These are phyloP conservation scores for Zangia roseola DNA, from an alignment of 768 basidiomycete species.

Conservation along the genomic window DNA sequence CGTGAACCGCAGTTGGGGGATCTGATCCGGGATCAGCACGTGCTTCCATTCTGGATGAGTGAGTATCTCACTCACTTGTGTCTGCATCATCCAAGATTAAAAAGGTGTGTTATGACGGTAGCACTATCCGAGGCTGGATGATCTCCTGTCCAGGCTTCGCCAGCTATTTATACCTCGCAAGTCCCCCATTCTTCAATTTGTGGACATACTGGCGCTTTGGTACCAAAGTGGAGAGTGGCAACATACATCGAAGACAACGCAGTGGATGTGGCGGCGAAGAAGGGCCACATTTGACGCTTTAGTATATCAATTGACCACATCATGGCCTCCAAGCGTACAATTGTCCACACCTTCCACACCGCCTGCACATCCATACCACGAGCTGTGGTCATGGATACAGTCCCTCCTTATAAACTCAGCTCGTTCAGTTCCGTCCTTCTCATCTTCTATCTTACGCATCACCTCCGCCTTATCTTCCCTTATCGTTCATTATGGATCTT, in stretches of 20 bases:
- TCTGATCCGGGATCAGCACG: constrained; percentile 27
- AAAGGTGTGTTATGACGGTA: constrained; percentile 24
- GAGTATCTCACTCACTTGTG: constrained; percentile 15
- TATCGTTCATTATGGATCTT: constrained; percentile 27
- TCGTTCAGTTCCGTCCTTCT: constrained; percentile 29
- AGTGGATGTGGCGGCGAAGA: constrained; percentile 8
- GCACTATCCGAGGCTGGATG: constrained; percentile 12
- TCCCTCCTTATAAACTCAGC: constrained; percentile 21
- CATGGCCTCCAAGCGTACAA: constrained; percentile 22
- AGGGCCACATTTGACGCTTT: constrained; percentile 16
- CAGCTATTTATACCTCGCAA: constrained; percentile 16
- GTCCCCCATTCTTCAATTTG: constrained; percentile 1
- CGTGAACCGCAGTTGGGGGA: constrained; percentile 10
- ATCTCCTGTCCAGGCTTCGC: constrained; percentile 6
- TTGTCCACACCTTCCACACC: constrained; percentile 18
- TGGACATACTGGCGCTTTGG: constrained; percentile 4
- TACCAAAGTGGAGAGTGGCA: constrained; percentile 21
- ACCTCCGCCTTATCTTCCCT: constrained; percentile 27
- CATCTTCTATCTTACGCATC: constrained; percentile 26
- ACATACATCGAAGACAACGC: constrained; percentile 21
- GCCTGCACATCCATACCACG: constrained; percentile 19
- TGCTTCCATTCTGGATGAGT: constrained; percentile 19
- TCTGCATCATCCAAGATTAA: constrained; percentile 23
- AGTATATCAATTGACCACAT: constrained; percentile 12
- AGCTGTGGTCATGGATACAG: constrained; percentile 24